phyloP scores from a whole-genome alignment of 2,329 filamentous ascomycete species.

The Raffaelea arxii region DNA sequence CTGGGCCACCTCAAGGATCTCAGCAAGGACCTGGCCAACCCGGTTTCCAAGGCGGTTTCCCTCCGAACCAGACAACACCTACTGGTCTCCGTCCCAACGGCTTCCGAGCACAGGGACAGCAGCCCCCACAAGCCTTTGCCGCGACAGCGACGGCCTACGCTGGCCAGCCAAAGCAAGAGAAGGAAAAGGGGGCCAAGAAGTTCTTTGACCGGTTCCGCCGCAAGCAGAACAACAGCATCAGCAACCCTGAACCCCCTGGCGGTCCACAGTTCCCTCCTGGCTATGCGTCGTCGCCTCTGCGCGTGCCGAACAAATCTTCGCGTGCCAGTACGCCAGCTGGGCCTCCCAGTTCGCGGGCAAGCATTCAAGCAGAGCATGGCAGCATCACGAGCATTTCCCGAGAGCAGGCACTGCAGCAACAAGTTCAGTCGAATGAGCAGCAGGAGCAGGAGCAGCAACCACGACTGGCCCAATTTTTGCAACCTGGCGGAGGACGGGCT shows the following conservation, averaged over 20 bases:
- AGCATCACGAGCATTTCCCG: neutral
- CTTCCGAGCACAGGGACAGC: too few species aligned
- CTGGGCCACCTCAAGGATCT: neutral
- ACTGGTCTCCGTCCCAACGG: too few species aligned
- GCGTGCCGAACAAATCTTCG: neutral
- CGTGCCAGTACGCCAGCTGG: neutral
- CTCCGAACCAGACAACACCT: too few species aligned
- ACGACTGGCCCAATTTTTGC: too few species aligned
- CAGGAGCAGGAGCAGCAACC: constrained; percentile 1
- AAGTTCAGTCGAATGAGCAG: constrained; percentile 7
- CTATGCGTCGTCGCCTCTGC: neutral
- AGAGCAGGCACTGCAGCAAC: constrained; percentile 7
- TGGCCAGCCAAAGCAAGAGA: constrained; percentile 8
- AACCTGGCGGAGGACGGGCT: too few species aligned
- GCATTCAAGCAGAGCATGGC: constrained; percentile 12
- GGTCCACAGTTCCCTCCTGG: constrained; percentile 14
- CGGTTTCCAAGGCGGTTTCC: too few species aligned
- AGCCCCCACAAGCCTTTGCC: neutral
- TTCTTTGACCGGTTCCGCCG: constrained; percentile 10
- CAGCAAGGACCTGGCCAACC: neutral
- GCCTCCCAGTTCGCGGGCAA: constrained; percentile 4
- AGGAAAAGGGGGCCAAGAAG: constrained; percentile 16
- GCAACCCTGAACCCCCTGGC: constrained; percentile 17
- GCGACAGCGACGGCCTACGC: neutral
- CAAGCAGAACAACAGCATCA: too few species aligned